Evolutionary conservation across 495 filamentous ascomycete species (phyloP).

Genomic region (Penicillium arizonense): DNA sequence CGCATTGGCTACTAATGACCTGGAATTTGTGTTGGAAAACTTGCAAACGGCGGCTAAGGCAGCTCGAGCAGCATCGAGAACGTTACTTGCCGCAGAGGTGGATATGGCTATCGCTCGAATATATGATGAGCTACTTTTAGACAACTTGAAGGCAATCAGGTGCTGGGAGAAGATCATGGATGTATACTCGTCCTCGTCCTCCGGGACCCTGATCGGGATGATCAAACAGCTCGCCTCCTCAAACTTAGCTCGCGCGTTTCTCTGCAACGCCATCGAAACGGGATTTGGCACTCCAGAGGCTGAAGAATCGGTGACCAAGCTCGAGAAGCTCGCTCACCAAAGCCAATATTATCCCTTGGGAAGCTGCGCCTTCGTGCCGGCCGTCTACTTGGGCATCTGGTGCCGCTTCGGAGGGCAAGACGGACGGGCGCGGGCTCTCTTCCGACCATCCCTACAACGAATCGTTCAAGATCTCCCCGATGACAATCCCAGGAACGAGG

Average conservation of each 20-base stretch:
- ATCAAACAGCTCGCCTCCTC: neutral
- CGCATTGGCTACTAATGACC: slow-evolving; percentile 7
- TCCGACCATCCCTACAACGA: neutral
- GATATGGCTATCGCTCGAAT: neutral
- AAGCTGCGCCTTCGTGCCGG: neutral
- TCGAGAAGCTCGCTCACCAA: neutral
- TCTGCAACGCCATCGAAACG: neutral
- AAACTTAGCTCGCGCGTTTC: neutral
- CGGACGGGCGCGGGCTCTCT: neutral
- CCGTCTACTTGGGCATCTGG: neutral
- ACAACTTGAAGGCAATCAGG: neutral
- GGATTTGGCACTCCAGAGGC: neutral
- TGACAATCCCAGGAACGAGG: neutral
- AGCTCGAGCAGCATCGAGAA: neutral
- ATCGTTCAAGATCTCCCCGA: neutral
- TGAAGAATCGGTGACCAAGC: neutral
- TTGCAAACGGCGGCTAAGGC: neutral
- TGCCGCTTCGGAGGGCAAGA: neutral
- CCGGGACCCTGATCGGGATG: neutral
- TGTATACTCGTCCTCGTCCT: neutral
- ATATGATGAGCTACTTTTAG: neutral
- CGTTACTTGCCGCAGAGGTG: neutral
- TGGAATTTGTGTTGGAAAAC: slow-evolving; percentile 5
- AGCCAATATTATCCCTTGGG: neutral
- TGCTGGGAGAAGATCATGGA: neutral